A percentile compares a stretch with the other conserved stretches of the same genome.
phyloP scores from a whole-genome alignment of 306 rosid species.

The Corylus heterophylla region DNA sequence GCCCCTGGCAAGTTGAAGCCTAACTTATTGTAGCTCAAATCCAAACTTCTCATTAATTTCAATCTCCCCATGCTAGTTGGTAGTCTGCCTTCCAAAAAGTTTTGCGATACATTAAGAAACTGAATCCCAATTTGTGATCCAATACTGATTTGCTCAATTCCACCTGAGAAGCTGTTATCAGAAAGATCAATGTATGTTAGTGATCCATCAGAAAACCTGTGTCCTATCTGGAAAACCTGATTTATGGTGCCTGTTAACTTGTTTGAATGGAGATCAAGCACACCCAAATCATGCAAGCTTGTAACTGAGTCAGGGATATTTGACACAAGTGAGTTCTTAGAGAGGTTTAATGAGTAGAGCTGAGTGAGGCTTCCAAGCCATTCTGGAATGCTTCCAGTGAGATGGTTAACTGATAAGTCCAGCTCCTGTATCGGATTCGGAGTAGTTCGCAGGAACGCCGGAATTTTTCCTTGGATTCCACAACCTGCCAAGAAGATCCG shows the following conservation, averaged over 20 bases:
- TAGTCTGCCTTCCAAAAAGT: conserved; percentile 51
- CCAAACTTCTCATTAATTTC: conserved; percentile 47
- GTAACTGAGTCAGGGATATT: conserved; percentile 52
- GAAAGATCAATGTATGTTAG: conserved; percentile 58
- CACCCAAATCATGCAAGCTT: conserved; percentile 40
- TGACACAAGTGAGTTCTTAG: conserved; percentile 55
- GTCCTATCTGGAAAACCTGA: conserved; percentile 34
- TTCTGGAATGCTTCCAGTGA: conserved; percentile 57
- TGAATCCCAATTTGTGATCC: conserved; percentile 41
- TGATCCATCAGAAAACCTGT: conserved; percentile 35
- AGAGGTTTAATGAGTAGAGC: conserved; percentile 63
- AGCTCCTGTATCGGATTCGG: conserved; percentile 53
- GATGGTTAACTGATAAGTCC: conserved; percentile 62
- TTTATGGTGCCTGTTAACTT: conserved; percentile 54
- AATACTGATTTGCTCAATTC: conserved; percentile 44
- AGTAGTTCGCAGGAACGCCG: conserved; percentile 31
- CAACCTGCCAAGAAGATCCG: conserved; percentile 56
- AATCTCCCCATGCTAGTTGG: conserved; percentile 44
- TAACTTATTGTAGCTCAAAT: conserved; percentile 58
- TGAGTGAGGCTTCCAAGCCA: conserved; percentile 58
- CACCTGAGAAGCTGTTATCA: conserved; percentile 56
- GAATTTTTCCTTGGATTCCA: conserved; percentile 56
- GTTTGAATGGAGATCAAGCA: conserved; percentile 75
- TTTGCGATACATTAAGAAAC: conserved; percentile 62
- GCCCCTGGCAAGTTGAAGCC: conserved; percentile 51